Evolutionary conservation across 495 filamentous ascomycete genomes (phyloP).

Genomic region (Delitschia confertaspora): DNA sequence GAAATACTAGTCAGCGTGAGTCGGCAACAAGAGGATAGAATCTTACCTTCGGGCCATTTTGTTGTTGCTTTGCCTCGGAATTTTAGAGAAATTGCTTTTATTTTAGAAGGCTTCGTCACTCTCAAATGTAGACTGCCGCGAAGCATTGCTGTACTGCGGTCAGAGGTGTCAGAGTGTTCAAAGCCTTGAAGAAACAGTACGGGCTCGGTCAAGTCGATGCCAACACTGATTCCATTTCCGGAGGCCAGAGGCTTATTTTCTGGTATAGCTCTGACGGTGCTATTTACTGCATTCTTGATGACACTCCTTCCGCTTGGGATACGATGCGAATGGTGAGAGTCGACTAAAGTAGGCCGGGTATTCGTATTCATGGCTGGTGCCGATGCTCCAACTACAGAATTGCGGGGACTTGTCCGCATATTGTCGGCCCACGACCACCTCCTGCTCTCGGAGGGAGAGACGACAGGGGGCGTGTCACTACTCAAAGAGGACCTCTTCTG

Average conservation of each 20-base stretch:
- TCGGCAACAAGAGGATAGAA: neutral
- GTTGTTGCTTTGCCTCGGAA: constrained; percentile 81
- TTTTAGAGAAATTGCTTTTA: constrained; percentile 84
- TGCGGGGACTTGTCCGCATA: constrained; percentile 24
- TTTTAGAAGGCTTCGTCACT: constrained; percentile 82
- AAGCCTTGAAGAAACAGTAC: constrained; percentile 85
- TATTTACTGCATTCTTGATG: constrained; percentile 16
- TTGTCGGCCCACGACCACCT: constrained; percentile 21
- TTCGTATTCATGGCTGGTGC: constrained; percentile 2
- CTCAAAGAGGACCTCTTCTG: constrained; percentile 13
- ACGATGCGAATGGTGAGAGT: constrained; percentile 15
- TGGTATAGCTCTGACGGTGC: constrained; percentile 24
- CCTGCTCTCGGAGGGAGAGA: constrained; percentile 15
- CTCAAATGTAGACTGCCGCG: constrained; percentile 75
- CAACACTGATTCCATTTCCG: constrained; percentile 41
- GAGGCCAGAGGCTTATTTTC: constrained; percentile 44
- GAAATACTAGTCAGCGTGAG: constrained; percentile 4
- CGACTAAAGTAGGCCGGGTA: constrained; percentile 20
- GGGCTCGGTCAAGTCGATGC: constrained; percentile 65
- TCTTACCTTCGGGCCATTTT: constrained; percentile 87
- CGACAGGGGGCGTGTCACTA: constrained; percentile 15
- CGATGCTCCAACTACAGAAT: constrained; percentile 13
- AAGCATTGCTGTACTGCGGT: constrained; percentile 67
- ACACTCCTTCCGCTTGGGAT: constrained; percentile 7
- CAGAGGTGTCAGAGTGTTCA: constrained; percentile 66